Conservation (phyloP, 352 stramenopile species). For the Globisporangium mamillatum region DNA sequence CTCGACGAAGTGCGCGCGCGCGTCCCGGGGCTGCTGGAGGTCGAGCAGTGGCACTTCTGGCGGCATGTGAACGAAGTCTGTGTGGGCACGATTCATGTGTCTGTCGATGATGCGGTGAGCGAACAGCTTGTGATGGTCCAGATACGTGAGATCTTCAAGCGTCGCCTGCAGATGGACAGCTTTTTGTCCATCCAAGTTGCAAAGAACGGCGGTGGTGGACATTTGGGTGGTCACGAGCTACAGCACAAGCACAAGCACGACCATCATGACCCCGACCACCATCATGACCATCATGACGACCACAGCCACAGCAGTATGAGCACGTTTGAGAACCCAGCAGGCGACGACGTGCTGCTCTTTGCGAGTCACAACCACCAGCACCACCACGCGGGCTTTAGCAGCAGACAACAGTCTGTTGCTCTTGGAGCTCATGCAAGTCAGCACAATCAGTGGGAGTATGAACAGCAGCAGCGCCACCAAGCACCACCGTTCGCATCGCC, state of each 20-base stretch:
- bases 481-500: neutral
- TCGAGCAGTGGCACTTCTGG: conserved; percentile 77
- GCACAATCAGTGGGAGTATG: conserved; percentile 3
- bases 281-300: conserved; percentile 20
- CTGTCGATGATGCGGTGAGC: conserved; percentile 40
- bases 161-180: conserved; percentile 35
- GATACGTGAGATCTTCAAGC: conserved; percentile 45
- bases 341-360: conserved; percentile 37
- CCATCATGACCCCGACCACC: conserved; percentile 16
- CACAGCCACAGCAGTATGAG: conserved; percentile 35
- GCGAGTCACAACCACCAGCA: conserved; percentile 8
- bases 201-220: conserved; percentile 30
- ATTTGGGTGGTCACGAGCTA: conserved; percentile 20
- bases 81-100: conserved; percentile 59
- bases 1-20: conserved; percentile 44
- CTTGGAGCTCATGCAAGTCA: neutral
- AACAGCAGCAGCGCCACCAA: neutral
- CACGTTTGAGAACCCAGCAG: conserved; percentile 59
- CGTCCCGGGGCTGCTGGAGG: conserved; percentile 38
- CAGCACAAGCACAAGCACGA: conserved; percentile 13
- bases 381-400: conserved; percentile 15
- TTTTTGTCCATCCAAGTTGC: conserved; percentile 66
- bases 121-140: conserved; percentile 59
- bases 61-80: conserved; percentile 60
- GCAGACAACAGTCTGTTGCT: neutral